Evolutionary conservation across 78 protist genomes (phyloP), one percentile per base, ranked within the genome.

Genomic region (Acrasis kona): DNA sequence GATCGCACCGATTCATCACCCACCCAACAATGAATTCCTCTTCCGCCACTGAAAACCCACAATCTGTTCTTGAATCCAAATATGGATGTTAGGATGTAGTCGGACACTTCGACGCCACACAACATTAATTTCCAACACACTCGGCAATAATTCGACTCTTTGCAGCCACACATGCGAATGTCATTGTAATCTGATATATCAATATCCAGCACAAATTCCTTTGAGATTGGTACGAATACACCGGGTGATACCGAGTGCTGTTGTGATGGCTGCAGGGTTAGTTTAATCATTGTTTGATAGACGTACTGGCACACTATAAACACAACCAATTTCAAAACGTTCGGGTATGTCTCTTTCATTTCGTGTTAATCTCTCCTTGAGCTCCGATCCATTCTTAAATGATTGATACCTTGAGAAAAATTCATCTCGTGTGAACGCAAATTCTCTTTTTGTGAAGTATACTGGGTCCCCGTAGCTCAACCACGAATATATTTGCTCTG

Each of bases 1-100:
- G 0, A 27, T 3, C 97, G 65, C 0, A 98, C 98, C 0, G 83
- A 37, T 27, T 65, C 28, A 73, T 98, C 99, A 10, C 88, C 72
- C 30, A 96, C 98, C 99, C 99, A 98, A 27, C 96, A 86, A 31
- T 98, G 99, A 29, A 96, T 41, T 27, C 99, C 99, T 12, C 99
- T 93, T 1, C 99, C 80, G 10, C 99, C 99, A 12, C 93, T 84
- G 78, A 84, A 98, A 10, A 96, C 96, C 90, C 96, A 96, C 37
- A 98, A 83, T 2, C 86, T 39, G 61, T 92, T 86, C 58, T 86
- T 9, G 42, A 85, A 96, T 2, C 97, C 98, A 37, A 90, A 95
- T 64, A 88, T 92, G 10, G 80, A 77, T 66, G 41, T 12, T 5
- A 93, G 77, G 30, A 84, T 76, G 0, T 3, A 0, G 37, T 80